phyloP scores from a whole-genome alignment of 768 basidiomycete species.

The Macrolepiota dolichaula region DNA sequence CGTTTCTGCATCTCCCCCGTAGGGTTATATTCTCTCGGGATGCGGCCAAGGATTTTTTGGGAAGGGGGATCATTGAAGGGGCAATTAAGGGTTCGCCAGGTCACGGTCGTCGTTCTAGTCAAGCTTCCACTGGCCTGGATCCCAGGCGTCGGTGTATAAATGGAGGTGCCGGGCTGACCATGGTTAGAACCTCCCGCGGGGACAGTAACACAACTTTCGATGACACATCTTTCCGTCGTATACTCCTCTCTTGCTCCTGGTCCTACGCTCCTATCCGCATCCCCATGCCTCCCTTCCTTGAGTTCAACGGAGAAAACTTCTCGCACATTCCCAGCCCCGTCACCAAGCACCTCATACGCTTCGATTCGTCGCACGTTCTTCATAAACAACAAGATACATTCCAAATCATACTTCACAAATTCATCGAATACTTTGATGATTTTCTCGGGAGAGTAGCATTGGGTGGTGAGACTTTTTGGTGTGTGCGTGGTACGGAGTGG shows the following conservation, averaged over 20 bases:
- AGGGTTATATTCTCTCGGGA: background rate
- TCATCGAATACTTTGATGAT: slow-evolving; percentile 34
- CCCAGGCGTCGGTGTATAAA: background rate
- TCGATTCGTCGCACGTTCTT: slow-evolving; percentile 33
- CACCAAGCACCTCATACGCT: slow-evolving; percentile 30
- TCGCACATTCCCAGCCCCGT: slow-evolving; percentile 12
- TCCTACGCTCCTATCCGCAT: too few species aligned
- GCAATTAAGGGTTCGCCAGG: slow-evolving; percentile 5
- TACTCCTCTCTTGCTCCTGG: background rate
- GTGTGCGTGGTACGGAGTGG: slow-evolving; percentile 31
- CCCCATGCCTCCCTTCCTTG: background rate
- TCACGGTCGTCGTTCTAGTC: background rate
- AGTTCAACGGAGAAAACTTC: background rate
- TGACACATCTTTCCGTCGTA: background rate
- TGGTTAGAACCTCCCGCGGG: background rate
- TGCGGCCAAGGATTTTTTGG: background rate
- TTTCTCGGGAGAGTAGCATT: slow-evolving; percentile 24
- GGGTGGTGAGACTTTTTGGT: slow-evolving; percentile 29
- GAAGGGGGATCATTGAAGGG: background rate
- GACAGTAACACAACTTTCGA: background rate
- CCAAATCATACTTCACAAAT: slow-evolving; percentile 36
- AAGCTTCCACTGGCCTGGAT: background rate
- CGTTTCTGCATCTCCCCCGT: slow-evolving; percentile 6
- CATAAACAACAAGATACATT: slow-evolving; percentile 39
- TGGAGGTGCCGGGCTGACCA: background rate